phyloP scores from a whole-genome alignment of 148 eudicot species.

The Silene uniflora region DNA sequence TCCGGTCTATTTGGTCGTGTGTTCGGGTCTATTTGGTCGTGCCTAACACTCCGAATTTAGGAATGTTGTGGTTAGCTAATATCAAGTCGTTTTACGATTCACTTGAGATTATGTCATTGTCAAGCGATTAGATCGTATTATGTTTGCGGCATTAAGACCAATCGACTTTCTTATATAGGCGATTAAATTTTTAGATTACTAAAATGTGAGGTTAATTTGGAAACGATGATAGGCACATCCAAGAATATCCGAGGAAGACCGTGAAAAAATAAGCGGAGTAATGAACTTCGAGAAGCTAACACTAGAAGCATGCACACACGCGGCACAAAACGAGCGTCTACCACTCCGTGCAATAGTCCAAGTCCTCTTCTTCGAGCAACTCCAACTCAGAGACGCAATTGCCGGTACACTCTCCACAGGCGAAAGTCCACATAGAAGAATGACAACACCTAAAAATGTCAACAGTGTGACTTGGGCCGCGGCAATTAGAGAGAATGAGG shows the following conservation, averaged over 20 bases:
- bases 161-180: no score
- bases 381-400: slow-evolving; percentile 92
- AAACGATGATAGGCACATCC: slow-evolving; percentile 64
- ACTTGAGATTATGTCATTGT: no score
- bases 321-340: slow-evolving; percentile 93
- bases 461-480: slow-evolving; percentile 41
- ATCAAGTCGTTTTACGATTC: no score
- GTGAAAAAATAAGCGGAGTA: slow-evolving; percentile 67
- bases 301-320: slow-evolving; percentile 96
- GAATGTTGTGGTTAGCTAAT: no score
- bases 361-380: slow-evolving; percentile 93
- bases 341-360: slow-evolving; percentile 86
- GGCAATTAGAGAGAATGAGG: slow-evolving; percentile 65
- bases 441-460: not conserved
- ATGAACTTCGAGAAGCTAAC: slow-evolving; percentile 92
- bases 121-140: no score
- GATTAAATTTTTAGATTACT: no score
- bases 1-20: no score
- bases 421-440: not conserved
- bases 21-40: no score
- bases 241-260: slow-evolving; percentile 64
- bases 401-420: slow-evolving; percentile 58
- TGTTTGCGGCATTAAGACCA: no score
- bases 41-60: no score
- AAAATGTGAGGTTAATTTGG: not conserved